These are phyloP conservation scores for Fragosphaeria purpurea DNA, from an alignment of 2,329 filamentous ascomycete genomes.

Conservation along the genomic window DNA sequence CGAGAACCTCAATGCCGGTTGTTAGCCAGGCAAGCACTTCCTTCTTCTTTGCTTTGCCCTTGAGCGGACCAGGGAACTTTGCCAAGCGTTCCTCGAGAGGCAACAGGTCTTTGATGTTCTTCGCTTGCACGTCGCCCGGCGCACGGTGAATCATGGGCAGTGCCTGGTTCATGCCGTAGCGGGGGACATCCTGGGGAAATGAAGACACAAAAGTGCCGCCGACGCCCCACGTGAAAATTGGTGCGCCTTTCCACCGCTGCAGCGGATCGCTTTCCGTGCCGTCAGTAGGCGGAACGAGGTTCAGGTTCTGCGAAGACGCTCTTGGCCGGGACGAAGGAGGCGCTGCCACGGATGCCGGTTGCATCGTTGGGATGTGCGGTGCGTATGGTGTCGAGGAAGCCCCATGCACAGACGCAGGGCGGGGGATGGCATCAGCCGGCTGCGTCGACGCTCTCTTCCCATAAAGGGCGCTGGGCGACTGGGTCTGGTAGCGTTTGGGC, in stretches of 20 bases:
- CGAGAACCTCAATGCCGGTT: slow-evolving; percentile 63
- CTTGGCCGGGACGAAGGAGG: slow-evolving; percentile 28
- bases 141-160: slow-evolving; percentile 71
- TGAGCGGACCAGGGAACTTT: slow-evolving; percentile 84
- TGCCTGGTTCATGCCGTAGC: slow-evolving; percentile 66
- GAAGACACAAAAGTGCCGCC: slow-evolving; percentile 73
- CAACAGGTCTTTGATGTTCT: slow-evolving; percentile 62
- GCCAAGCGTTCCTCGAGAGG: slow-evolving; percentile 61
- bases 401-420: slow-evolving; percentile 44
- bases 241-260: slow-evolving; percentile 82
- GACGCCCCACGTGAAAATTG: slow-evolving; percentile 79
- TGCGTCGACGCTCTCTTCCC: slow-evolving; percentile 24
- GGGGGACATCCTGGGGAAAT: slow-evolving; percentile 80
- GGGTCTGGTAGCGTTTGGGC: slow-evolving; percentile 51
- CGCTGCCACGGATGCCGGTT: no score
- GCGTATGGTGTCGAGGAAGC: slow-evolving; percentile 19
- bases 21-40: slow-evolving; percentile 75
- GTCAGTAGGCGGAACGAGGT: slow-evolving; percentile 53
- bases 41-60: slow-evolving; percentile 90
- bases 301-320: slow-evolving; percentile 44
- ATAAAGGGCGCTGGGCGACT: slow-evolving; percentile 45
- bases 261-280: slow-evolving; percentile 65
- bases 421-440: slow-evolving; percentile 34
- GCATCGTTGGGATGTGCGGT: no score
- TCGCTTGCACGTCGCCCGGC: slow-evolving; percentile 72